Evolutionary conservation across 352 stramenopile genomes (phyloP).

Genomic region (Phytophthora vignae): DNA sequence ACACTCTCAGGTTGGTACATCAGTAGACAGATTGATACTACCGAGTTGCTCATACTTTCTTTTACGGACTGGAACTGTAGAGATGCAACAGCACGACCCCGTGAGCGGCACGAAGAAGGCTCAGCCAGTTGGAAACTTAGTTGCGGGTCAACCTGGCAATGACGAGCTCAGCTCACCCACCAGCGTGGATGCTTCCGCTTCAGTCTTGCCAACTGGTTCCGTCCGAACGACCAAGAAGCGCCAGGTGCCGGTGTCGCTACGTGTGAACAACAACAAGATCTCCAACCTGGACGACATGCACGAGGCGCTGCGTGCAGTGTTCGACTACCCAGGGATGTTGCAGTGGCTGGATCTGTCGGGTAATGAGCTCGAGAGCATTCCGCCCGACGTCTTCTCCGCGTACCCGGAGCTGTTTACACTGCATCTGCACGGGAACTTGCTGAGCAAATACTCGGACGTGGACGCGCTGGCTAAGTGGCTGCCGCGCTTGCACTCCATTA

Average conservation of each 20-base stretch:
- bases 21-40: neutral
- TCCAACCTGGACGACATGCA: constrained; percentile 58
- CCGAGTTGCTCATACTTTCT: neutral
- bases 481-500: constrained; percentile 66
- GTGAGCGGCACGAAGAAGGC: constrained; percentile 64
- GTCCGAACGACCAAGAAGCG: constrained; percentile 19
- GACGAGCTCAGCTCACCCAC: constrained; percentile 14
- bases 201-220: neutral
- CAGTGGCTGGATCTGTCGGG: constrained; percentile 78
- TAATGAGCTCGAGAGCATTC: constrained; percentile 53
- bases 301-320: constrained; percentile 55
- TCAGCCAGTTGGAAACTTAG: constrained; percentile 1
- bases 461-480: constrained; percentile 58
- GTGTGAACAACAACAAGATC: constrained; percentile 78
- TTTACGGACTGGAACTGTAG: constrained; percentile 20
- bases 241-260: constrained; percentile 46
- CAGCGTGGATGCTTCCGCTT: neutral
- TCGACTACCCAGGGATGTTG: constrained; percentile 53
- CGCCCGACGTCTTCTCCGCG: constrained; percentile 44
- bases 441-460: constrained; percentile 71
- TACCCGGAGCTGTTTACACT: constrained; percentile 70
- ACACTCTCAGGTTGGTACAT: constrained; percentile 52
- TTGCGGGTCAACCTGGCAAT: neutral
- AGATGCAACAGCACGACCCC: constrained; percentile 69
- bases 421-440: constrained; percentile 78